Evolutionary conservation across 2,329 filamentous ascomycete genomes (phyloP), one percentile per base, ranked within the genome.

Genomic region (Fusarium sp.): DNA sequence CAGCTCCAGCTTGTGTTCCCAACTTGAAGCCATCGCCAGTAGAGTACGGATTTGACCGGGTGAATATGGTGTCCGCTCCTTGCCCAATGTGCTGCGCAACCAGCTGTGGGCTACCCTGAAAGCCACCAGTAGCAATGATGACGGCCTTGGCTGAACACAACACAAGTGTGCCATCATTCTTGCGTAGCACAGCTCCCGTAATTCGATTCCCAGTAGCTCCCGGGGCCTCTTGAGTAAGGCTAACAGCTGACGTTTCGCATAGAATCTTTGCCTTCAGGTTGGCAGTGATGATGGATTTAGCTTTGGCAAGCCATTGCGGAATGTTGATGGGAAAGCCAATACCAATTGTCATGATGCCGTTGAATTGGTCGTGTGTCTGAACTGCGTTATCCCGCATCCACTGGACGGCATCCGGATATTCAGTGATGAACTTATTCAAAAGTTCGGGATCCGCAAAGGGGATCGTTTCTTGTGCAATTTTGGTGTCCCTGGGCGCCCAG

Each of bases 301-400:
- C 70, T 11, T 57, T 48, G n/a, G 56, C 37, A 20, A 72, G 70
- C 70, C 67, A 72, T 35, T 72, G 70, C 2, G 67, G 67, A 37
- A 72, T 61, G 20, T 64, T 60, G n/a, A 72, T 70, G 7, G 70
- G 70, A 16, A 72, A 72, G 11, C 67, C 70, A 16, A 72, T 70
- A 3, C 70, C 67, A n/a, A 72, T 72, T 5, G 67, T 61, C 70
- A 72, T 72, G 48, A 72, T 72, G 1, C 70, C 70, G 13, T 70
- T 67, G 58, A 72, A 72, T 20, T 70, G 70, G 13, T 70, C 67
- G 8, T 64, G 59, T 6, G 70, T 67, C 20, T 72, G 34, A 18
- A 72, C 34, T 7, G 54, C 67, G 32, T 72, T 70, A 2, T 72
- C 43, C 27, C 54, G n/a, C 70, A 72, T 70, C 70, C 70, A 72